Conservation (phyloP, 2,329 filamentous ascomycete species). For the Hymenoscyphus fraxineus region DNA sequence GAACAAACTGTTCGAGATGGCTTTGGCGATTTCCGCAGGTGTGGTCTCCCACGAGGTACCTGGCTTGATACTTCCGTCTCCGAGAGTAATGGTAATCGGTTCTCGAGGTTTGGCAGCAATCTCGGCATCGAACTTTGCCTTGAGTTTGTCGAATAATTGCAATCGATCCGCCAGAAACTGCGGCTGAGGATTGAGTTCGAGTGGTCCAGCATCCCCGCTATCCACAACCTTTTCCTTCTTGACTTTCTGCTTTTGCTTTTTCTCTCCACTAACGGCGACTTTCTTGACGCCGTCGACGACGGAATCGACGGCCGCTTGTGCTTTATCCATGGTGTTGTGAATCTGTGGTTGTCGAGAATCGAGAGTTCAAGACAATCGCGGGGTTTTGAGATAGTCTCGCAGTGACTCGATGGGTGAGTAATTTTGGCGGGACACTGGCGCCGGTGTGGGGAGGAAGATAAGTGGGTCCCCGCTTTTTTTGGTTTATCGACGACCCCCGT, state of each 20-base stretch:
- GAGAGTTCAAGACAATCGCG: not conserved
- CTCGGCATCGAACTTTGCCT: constrained; percentile 78
- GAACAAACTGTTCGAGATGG: constrained; percentile 79
- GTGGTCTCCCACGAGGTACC: constrained; percentile 92
- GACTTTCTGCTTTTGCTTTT: constrained; percentile 34
- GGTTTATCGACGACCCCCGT: not conserved
- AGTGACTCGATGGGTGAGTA: not conserved
- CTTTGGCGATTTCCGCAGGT: constrained; percentile 71
- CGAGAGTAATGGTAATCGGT: constrained; percentile 69
- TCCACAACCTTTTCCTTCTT: constrained; percentile 50
- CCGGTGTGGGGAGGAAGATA: not conserved
- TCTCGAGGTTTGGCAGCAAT: constrained; percentile 67
- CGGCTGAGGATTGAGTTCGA: constrained; percentile 55
- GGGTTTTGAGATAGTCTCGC: not conserved
- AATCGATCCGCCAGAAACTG: constrained; percentile 81
- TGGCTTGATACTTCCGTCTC: constrained; percentile 64
- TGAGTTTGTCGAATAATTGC: constrained; percentile 82
- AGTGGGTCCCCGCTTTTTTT: constrained; percentile 1
- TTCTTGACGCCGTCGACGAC: constrained; percentile 58
- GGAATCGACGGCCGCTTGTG: constrained; percentile 45
- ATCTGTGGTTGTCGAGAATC: not conserved
- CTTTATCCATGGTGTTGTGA: constrained; percentile 43
- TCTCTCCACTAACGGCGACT: constrained; percentile 47
- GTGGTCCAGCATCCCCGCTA: constrained; percentile 40
- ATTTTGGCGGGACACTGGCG: not conserved